These are phyloP conservation scores for Scytalidium lignicola DNA, from an alignment of 2,329 filamentous ascomycete species.

Conservation along the genomic window DNA sequence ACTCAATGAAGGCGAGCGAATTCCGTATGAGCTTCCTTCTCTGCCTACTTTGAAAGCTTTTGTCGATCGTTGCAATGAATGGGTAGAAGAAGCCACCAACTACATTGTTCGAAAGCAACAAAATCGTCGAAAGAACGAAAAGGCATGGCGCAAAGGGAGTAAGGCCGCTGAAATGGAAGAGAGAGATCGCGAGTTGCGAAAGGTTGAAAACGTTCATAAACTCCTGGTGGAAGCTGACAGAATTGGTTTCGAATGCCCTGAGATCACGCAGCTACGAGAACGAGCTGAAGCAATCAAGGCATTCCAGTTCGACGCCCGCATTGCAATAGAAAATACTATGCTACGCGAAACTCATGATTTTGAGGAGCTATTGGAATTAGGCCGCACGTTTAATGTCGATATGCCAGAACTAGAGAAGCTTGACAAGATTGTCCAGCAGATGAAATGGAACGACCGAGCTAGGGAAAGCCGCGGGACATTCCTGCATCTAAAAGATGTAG, in stretches of 20 bases:
- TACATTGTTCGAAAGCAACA: slow-evolving; percentile 98
- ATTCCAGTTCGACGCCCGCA: slow-evolving; percentile 73
- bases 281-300: slow-evolving; percentile 77
- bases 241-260: slow-evolving; percentile 88
- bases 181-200: slow-evolving; percentile 75
- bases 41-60: slow-evolving; percentile 79
- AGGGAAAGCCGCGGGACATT: slow-evolving; percentile 57
- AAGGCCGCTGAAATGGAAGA: slow-evolving; percentile 83
- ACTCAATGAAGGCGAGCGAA: slow-evolving; percentile 90
- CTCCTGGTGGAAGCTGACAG: slow-evolving; percentile 78
- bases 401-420: slow-evolving; percentile 82
- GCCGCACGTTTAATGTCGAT: slow-evolving; percentile 84
- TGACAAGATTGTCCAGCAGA: slow-evolving; percentile 73
- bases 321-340: slow-evolving; percentile 62
- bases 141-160: slow-evolving; percentile 70
- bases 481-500: slow-evolving; percentile 72
- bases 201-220: slow-evolving; percentile 81
- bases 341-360: slow-evolving; percentile 66
- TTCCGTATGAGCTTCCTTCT: slow-evolving; percentile 82
- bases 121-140: slow-evolving; percentile 92
- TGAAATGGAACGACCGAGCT: slow-evolving; percentile 83
- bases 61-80: slow-evolving; percentile 94
- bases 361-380: slow-evolving; percentile 85
- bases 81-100: slow-evolving; percentile 94
- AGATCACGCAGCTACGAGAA: slow-evolving; percentile 81